Evolutionary conservation across 2,329 filamentous ascomycete species (phyloP).

Genomic region (Phialocephala subalpina): DNA sequence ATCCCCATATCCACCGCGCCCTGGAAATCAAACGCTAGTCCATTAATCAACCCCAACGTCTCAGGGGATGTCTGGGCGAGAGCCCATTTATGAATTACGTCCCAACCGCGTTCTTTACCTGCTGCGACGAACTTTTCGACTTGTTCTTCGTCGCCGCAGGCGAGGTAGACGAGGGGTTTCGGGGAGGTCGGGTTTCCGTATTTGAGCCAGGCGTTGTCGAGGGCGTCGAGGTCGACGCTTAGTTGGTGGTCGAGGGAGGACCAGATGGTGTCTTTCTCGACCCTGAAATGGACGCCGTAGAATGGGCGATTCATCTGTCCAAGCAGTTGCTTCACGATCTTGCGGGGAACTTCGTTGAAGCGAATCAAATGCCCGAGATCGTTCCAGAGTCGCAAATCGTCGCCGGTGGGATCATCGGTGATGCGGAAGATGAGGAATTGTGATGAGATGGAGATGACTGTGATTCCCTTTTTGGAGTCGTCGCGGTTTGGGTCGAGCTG

Average conservation of each 20-base stretch:
- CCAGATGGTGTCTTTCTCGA: conserved; percentile 49
- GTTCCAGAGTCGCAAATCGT: conserved; percentile 47
- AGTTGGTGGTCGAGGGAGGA: conserved; percentile 46
- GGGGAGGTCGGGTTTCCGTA: conserved; percentile 29
- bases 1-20: conserved; percentile 46
- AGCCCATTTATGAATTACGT: conserved; percentile 46
- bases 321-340: conserved; percentile 39
- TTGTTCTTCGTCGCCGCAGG: conserved; percentile 46
- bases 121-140: conserved; percentile 43
- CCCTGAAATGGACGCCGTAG: conserved; percentile 48
- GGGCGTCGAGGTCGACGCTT: conserved; percentile 44
- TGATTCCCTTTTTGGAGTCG: conserved; percentile 40
- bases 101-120: conserved; percentile 44
- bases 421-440: conserved; percentile 47
- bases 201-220: conserved; percentile 45
- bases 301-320: conserved; percentile 39
- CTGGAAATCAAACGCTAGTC: conserved; percentile 46
- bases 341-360: conserved; percentile 42
- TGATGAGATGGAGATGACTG: conserved; percentile 41
- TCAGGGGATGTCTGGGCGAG: conserved; percentile 29
- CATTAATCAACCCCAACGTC: conserved; percentile 35
- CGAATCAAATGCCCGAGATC: conserved; percentile 45
- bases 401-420: conserved; percentile 47
- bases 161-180: conserved; percentile 46
- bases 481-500: conserved; percentile 21